phyloP scores from a whole-genome alignment of 176 grass and related monocot species.

The Aegilops longissima region DNA sequence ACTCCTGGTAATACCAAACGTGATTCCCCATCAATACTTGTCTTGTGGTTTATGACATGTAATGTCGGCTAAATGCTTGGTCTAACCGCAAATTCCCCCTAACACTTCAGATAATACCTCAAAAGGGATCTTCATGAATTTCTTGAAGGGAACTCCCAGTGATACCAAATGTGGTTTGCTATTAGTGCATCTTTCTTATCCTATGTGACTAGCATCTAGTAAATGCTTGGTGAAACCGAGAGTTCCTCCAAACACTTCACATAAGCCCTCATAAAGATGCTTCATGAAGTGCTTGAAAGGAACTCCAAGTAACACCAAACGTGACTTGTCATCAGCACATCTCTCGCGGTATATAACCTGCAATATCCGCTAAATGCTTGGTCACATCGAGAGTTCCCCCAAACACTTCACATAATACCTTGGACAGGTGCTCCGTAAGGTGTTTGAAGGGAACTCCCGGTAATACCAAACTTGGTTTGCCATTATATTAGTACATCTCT shows the following conservation, averaged over 20 bases:
- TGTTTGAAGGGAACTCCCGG: conserved; percentile 48
- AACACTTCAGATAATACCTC: conserved; percentile 31
- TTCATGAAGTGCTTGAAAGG: background rate
- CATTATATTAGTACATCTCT: background rate
- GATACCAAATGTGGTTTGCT: background rate
- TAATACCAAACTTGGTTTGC: background rate
- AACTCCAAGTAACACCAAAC: background rate
- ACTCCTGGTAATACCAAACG: conserved; percentile 6
- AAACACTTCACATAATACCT: background rate
- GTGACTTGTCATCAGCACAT: too few relatives aligned
- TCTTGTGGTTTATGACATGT: background rate
- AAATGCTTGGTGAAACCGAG: conserved; percentile 16
- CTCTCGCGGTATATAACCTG: background rate
- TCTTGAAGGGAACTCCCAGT: conserved; percentile 37
- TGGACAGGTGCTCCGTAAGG: background rate
- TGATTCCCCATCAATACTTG: background rate
- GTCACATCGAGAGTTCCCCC: background rate
- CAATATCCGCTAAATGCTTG: background rate
- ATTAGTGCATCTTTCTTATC: background rate
- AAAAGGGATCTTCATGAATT: conserved; percentile 9
- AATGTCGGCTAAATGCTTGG: background rate
- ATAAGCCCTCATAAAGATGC: background rate
- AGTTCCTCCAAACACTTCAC: conserved; percentile 75
- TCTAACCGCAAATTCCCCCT: conserved; percentile 41
- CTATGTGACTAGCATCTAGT: background rate